Conservation (phyloP, 2,329 filamentous ascomycete genomes). For the Neodidymelliopsis sp. region DNA sequence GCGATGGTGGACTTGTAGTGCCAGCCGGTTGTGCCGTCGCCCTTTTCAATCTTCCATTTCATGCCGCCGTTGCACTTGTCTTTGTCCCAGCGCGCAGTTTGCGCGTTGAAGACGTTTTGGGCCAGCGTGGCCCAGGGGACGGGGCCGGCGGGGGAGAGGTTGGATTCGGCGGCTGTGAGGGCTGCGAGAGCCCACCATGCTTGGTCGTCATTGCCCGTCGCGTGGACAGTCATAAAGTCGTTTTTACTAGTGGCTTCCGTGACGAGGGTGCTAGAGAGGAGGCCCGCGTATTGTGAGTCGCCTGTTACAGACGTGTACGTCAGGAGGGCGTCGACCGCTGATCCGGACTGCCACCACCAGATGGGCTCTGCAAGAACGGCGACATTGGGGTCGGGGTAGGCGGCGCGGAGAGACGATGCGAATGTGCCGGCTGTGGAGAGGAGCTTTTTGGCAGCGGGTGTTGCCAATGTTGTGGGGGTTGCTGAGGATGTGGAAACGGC, state of each 20-base stretch:
- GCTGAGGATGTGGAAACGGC: neutral
- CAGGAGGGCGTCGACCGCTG: conserved; percentile 34
- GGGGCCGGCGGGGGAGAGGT: conserved; percentile 61
- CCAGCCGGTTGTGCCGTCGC: conserved; percentile 71
- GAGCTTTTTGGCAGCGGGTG: conserved; percentile 19
- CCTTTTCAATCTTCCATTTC: conserved; percentile 77
- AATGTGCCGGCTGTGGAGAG: conserved; percentile 23
- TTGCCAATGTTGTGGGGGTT: conserved; percentile 1
- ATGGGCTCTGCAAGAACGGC: conserved; percentile 31
- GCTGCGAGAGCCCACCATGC: conserved; percentile 75
- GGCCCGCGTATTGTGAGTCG: conserved; percentile 50
- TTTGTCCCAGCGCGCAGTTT: conserved; percentile 72
- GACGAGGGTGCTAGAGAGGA: conserved; percentile 37
- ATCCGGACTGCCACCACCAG: conserved; percentile 46
- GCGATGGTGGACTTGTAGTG: conserved; percentile 81
- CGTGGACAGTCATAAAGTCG: conserved; percentile 51
- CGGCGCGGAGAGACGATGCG: conserved; percentile 26
- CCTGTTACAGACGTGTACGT: conserved; percentile 53
- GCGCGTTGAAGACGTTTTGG: conserved; percentile 74
- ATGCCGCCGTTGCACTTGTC: conserved; percentile 70
- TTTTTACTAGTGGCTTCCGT: conserved; percentile 34
- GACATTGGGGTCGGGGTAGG: conserved; percentile 27
- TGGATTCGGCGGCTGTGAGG: conserved; percentile 71
- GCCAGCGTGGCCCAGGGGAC: conserved; percentile 69
- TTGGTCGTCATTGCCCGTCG: conserved; percentile 73